Conservation (phyloP, 164 flowering plant genomes). For the Stephania yunnanensis region DNA sequence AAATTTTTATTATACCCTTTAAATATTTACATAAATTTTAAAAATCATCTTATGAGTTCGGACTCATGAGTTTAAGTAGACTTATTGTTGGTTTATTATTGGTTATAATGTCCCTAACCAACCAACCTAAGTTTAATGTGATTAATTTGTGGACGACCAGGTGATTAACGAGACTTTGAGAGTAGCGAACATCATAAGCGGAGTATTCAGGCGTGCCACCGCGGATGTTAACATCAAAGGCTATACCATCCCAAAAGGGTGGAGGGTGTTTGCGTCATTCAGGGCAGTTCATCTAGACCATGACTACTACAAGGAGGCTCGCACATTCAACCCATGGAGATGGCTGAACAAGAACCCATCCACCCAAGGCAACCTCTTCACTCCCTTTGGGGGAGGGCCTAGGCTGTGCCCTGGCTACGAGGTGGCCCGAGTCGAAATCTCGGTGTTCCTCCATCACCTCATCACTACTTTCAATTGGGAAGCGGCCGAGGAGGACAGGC, state of each 20-base stretch:
- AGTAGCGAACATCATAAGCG: constrained; percentile 85
- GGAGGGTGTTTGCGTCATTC: constrained; percentile 85
- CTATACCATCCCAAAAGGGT: constrained; percentile 87
- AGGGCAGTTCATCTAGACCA: constrained; percentile 84
- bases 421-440: constrained; percentile 75
- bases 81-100: background rate
- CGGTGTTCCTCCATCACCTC: constrained; percentile 84
- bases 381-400: constrained; percentile 93
- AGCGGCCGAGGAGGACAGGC: constrained; percentile 79
- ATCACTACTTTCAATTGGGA: constrained; percentile 78
- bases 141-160: constrained; percentile 24
- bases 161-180: constrained; percentile 88
- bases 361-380: constrained; percentile 39
- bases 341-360: constrained; percentile 52
- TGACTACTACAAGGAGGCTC: constrained; percentile 74
- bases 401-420: constrained; percentile 92
- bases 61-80: too few species aligned
- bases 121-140: too few species aligned
- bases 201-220: constrained; percentile 76
- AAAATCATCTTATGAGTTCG: too few species aligned
- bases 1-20: too few species aligned
- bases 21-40: too few species aligned
- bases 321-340: constrained; percentile 93
- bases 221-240: constrained; percentile 69
- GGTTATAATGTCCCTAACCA: background rate